Evolutionary conservation across 2,329 filamentous ascomycete genomes (phyloP).

Genomic region (Ustulina deusta): DNA sequence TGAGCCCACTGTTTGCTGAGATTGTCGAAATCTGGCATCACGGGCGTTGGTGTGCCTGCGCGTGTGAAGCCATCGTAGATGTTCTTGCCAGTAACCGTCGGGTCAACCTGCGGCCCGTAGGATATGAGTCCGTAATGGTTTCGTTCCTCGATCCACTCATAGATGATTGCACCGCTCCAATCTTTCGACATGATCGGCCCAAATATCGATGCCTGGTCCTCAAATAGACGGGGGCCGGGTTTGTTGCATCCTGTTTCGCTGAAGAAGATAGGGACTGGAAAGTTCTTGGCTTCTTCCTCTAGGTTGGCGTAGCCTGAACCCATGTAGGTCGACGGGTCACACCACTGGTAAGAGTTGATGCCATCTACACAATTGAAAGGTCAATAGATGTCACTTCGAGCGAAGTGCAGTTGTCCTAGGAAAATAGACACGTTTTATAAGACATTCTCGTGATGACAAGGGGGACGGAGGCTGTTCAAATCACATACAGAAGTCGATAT

Average conservation of each 20-base stretch:
- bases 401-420: neutral
- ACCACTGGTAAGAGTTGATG: slow-evolving; percentile 89
- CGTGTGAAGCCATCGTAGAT: slow-evolving; percentile 75
- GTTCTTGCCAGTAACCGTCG: slow-evolving; percentile 64
- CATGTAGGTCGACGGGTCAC: slow-evolving; percentile 68
- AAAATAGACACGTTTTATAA: neutral
- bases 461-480: neutral
- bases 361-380: slow-evolving; percentile 58
- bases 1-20: slow-evolving; percentile 81
- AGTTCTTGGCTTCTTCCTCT: slow-evolving; percentile 73
- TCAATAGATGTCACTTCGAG: slow-evolving; percentile 5
- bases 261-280: slow-evolving; percentile 89
- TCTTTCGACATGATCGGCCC: slow-evolving; percentile 76
- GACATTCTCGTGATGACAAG: neutral
- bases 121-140: slow-evolving; percentile 86
- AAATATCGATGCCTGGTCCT: slow-evolving; percentile 82
- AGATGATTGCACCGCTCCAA: slow-evolving; percentile 80
- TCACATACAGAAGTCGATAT: slow-evolving; percentile 76
- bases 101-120: slow-evolving; percentile 73
- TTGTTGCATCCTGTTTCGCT: slow-evolving; percentile 88
- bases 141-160: slow-evolving; percentile 83
- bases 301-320: slow-evolving; percentile 77
- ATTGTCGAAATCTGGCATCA: slow-evolving; percentile 82
- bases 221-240: slow-evolving; percentile 70
- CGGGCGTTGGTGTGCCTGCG: slow-evolving; percentile 78